Evolutionary conservation across 495 filamentous ascomycete genomes (phyloP).

Genomic region (Penicillium paxilli): DNA sequence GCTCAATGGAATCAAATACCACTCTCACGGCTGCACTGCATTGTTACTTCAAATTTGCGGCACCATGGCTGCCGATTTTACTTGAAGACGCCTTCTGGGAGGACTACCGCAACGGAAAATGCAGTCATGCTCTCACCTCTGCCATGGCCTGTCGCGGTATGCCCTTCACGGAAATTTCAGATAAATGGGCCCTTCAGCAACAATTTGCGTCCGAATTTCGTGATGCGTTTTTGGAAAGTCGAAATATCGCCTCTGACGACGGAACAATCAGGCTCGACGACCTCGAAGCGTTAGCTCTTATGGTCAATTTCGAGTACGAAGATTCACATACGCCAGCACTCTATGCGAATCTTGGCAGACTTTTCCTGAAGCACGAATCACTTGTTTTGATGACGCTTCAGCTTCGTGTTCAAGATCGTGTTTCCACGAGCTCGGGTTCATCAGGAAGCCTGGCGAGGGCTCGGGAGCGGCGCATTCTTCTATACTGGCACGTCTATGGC

Average conservation of each 20-base stretch:
- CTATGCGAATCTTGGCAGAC: background rate
- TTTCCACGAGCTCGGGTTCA: background rate
- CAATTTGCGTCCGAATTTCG: conserved; percentile 5
- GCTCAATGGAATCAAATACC: background rate
- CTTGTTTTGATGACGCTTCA: conserved; percentile 13
- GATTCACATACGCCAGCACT: background rate
- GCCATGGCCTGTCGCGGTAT: conserved; percentile 17
- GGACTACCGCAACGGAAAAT: conserved; percentile 4
- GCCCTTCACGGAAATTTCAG: conserved; percentile 4
- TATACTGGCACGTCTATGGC: conserved; percentile 17
- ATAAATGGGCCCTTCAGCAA: conserved; percentile 11
- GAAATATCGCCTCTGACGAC: background rate
- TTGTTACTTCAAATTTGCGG: conserved; percentile 15
- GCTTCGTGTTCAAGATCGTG: background rate
- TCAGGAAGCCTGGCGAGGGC: background rate
- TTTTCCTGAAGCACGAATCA: conserved; percentile 12
- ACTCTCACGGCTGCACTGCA: background rate
- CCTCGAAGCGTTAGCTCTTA: conserved; percentile 18
- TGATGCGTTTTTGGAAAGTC: conserved; percentile 4
- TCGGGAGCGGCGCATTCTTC: conserved; percentile 5
- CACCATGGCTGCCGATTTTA: conserved; percentile 9
- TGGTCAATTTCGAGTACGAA: conserved; percentile 15
- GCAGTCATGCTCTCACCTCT: conserved; percentile 5
- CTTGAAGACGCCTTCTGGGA: conserved; percentile 14
- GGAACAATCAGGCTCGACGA: conserved; percentile 11